Evolutionary conservation across 306 rosid species (phyloP), one percentile per base, ranked within the genome.

Genomic region (Prunus armeniaca): DNA sequence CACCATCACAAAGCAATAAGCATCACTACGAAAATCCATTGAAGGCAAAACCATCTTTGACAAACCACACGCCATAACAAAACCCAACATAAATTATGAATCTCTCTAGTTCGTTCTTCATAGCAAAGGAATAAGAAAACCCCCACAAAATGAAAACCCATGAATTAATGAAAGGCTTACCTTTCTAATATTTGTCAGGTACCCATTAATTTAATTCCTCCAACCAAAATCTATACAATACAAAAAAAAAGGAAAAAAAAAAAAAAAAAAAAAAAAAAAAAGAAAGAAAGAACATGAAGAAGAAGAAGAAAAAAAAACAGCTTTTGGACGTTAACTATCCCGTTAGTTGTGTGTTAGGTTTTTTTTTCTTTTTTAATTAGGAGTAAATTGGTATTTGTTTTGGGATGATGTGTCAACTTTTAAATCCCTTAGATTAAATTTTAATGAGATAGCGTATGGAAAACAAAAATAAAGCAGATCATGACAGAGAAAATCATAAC

Each of bases 21-120:
- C 64, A 32, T 20, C 43, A 54, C 65, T 43, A 55, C 3, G 34
- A 24, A 68, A 50, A 75, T 73, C 81, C 82, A 71, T 82, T 49
- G 61, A 66, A 77, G 72, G 74, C 62, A 72, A 83, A 50, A 11
- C 67, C 67, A 55, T 34, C 77, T 76, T 83, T 76, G 79, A 81
- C 75, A 80, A 87, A 84, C 55, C 86, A 86, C 69, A 83, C 57
- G 84, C 86, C 81, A 83, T 54, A 72, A 67, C 81, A 84, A 70
- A 78, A 73, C 76, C 73, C 54, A 78, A 76, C 80, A 81, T 32
- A 79, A 73, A 74, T 70, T 76, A 79, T 76, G 69, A 78, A 18
- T 61, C 73, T 54, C 63, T 38, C 30, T 41, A 41, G n/a, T 32
- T 32, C 2, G 38, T 32, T 32, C 38, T 32, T 32, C 38, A 32